phyloP scores from a whole-genome alignment of 257 asterid genomes.

The Gentiana dahurica region DNA sequence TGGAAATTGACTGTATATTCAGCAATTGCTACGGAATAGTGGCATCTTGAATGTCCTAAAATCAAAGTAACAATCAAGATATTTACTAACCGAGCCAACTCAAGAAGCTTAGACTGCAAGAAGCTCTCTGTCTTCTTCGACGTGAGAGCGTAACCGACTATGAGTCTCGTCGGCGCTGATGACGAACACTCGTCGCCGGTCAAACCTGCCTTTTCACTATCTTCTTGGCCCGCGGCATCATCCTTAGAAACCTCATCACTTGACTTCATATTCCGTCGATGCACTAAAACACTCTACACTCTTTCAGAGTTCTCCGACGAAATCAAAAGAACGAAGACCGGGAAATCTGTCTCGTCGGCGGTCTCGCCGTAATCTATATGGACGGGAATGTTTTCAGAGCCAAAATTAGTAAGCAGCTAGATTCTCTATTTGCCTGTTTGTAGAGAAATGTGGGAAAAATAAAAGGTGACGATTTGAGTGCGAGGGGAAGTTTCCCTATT shows the following conservation, averaged over 20 bases:
- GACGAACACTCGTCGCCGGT: slow-evolving; percentile 1
- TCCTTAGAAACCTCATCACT: slow-evolving; percentile 11
- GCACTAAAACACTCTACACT: neutral
- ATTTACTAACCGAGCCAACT: slow-evolving; percentile 40
- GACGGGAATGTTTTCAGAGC: too few relatives aligned
- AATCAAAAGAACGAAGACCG: neutral
- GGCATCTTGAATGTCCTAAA: neutral
- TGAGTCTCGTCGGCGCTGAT: slow-evolving; percentile 21
- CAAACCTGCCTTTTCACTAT: slow-evolving; percentile 3
- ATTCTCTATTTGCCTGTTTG: too few relatives aligned
- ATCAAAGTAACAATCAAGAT: neutral
- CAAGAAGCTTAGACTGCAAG: slow-evolving; percentile 47
- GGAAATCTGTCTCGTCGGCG: neutral
- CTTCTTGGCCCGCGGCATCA: slow-evolving; percentile 6
- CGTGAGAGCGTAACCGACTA: slow-evolving; percentile 65
- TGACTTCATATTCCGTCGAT: slow-evolving; percentile 7
- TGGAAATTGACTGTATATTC: too few relatives aligned
- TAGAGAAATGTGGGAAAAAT: too few relatives aligned
- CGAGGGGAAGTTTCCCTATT: too few relatives aligned
- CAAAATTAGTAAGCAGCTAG: too few relatives aligned
- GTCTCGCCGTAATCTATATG: neutral
- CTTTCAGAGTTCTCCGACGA: neutral
- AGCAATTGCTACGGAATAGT: too few relatives aligned
- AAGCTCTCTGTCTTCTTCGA: slow-evolving; percentile 59
- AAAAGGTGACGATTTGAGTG: too few relatives aligned